Conservation (phyloP, 345 rosid species). For the Draba incana region DNA sequence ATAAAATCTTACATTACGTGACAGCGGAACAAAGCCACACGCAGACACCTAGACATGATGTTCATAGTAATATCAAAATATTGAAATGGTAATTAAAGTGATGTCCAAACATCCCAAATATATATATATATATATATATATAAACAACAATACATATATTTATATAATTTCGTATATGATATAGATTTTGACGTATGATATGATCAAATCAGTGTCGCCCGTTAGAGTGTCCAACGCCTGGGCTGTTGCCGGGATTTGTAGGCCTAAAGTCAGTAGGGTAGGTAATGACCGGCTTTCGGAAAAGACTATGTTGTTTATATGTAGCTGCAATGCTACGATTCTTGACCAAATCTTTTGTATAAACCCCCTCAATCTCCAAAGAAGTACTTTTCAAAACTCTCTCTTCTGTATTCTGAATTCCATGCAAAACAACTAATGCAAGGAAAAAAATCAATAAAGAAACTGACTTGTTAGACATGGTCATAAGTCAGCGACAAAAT, state of each 20-base stretch:
- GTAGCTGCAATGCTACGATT: conserved; percentile 13
- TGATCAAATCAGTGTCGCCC: conserved; percentile 36
- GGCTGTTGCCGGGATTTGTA: conserved; percentile 43
- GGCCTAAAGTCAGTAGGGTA: conserved; percentile 43
- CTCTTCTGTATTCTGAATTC: conserved; percentile 30
- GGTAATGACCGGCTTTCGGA: neutral
- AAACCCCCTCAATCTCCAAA: neutral
- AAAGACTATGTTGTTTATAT: conserved; percentile 20
- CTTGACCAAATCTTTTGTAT: neutral
- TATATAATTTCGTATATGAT: neutral
- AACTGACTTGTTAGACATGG: conserved; percentile 30
- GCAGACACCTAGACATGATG: conserved; percentile 18
- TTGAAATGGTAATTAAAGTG: conserved; percentile 6
- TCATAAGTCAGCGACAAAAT: neutral
- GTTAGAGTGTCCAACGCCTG: conserved; percentile 44
- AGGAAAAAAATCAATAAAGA: conserved; percentile 23
- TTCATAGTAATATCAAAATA: conserved; percentile 26
- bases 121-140: conserved; percentile 7
- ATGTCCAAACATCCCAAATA: conserved; percentile 17
- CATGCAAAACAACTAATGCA: conserved; percentile 32
- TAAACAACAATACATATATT: conserved; percentile 23
- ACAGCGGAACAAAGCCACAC: conserved; percentile 23
- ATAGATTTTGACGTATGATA: conserved; percentile 15
- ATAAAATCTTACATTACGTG: conserved; percentile 26
- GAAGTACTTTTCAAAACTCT: conserved; percentile 20